Conservation (phyloP, 1,284 basidiomycete species). For the Trametes polyzona region DNA sequence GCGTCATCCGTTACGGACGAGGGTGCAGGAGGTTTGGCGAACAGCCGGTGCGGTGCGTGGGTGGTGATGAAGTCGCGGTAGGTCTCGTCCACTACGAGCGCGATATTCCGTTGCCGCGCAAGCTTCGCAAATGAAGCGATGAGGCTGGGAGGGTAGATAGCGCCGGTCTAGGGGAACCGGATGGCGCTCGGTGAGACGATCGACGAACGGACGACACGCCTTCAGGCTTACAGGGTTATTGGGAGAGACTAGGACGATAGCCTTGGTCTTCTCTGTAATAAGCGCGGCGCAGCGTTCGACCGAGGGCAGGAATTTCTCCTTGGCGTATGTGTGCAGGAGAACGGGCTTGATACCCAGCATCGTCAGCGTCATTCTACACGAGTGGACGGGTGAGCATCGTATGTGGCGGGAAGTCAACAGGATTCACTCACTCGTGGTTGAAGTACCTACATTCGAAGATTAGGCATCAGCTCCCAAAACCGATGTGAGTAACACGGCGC, state of each 20-base stretch:
- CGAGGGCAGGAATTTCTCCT: constrained; percentile 66
- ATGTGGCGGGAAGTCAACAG: too few species aligned
- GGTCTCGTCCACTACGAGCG: constrained; percentile 88
- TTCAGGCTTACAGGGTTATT: constrained; percentile 74
- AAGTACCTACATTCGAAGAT: constrained; percentile 59
- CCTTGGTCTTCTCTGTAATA: constrained; percentile 63
- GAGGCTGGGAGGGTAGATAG: constrained; percentile 65
- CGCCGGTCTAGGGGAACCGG: constrained; percentile 64
- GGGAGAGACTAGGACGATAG: constrained; percentile 77
- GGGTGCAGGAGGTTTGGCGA: constrained; percentile 29
- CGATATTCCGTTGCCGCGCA: constrained; percentile 59
- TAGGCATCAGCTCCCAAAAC: background rate
- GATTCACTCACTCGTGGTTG: constrained; percentile 63
- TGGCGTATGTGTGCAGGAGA: constrained; percentile 60
- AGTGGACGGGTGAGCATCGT: background rate
- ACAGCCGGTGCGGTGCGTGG: constrained; percentile 59
- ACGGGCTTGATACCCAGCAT: constrained; percentile 68
- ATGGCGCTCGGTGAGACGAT: constrained; percentile 14
- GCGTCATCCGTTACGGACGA: background rate
- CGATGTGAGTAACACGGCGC: background rate
- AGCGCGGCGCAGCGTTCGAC: constrained; percentile 50
- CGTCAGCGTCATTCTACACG: constrained; percentile 69
- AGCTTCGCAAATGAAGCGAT: constrained; percentile 70
- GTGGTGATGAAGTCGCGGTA: constrained; percentile 82
- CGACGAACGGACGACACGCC: too few species aligned